Evolutionary conservation across 495 filamentous ascomycete species (phyloP).

Genomic region (Amphirosellinia nigrospora): DNA sequence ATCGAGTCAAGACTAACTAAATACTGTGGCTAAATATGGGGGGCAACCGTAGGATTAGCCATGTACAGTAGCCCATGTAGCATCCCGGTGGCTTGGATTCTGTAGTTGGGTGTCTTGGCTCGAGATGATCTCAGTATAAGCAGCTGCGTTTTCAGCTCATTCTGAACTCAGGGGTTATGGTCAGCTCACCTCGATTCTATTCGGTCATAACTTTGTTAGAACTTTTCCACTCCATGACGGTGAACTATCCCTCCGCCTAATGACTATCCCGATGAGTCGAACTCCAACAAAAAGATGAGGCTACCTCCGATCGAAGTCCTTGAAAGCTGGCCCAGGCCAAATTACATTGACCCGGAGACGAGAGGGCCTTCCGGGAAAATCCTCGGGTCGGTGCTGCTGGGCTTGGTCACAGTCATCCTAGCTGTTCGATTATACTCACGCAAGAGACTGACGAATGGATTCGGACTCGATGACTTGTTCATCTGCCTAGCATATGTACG

Average conservation of each 20-base stretch:
- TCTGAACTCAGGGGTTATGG: not conserved
- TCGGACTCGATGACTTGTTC: constrained; percentile 59
- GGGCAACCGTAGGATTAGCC: not conserved
- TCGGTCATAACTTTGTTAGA: not conserved
- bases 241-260: not conserved
- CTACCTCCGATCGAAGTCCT: constrained; percentile 53
- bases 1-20: not conserved
- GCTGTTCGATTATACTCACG: constrained; percentile 58
- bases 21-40: not conserved
- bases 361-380: constrained; percentile 54
- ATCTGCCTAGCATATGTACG: constrained; percentile 47
- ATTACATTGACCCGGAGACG: constrained; percentile 59
- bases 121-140: not conserved
- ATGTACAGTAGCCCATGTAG: not conserved
- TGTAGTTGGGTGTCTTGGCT: not conserved
- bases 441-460: constrained; percentile 46
- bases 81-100: not conserved
- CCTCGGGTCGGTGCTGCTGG: constrained; percentile 48
- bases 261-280: not conserved
- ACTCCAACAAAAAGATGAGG: constrained; percentile 41
- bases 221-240: not conserved
- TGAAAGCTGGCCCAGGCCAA: constrained; percentile 60
- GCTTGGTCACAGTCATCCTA: constrained; percentile 50
- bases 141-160: not conserved
- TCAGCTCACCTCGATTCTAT: not conserved